Evolutionary conservation across 805 yeast species (phyloP).

Genomic region (Teunomyces tritomae): DNA sequence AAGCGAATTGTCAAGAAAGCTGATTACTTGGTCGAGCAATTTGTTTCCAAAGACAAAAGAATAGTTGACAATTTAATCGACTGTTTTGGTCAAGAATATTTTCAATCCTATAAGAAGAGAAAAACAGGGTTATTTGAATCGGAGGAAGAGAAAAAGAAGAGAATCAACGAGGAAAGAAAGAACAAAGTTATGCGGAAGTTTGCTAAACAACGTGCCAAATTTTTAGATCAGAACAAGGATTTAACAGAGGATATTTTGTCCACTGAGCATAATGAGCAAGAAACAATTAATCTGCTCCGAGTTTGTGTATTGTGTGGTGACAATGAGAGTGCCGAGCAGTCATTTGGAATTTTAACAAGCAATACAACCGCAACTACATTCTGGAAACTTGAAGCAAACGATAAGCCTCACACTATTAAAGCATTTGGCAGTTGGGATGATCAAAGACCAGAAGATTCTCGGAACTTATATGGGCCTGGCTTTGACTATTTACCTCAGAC

Average conservation of each 20-base stretch:
- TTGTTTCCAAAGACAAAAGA: slow-evolving; percentile 48
- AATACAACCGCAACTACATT: slow-evolving; percentile 46
- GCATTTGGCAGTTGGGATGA: slow-evolving; percentile 25
- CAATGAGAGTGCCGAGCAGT: slow-evolving; percentile 26
- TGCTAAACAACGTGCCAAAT: slow-evolving; percentile 50
- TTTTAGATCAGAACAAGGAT: slow-evolving; percentile 39
- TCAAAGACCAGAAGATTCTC: slow-evolving; percentile 13
- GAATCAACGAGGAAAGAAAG: slow-evolving; percentile 61
- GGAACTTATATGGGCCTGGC: slow-evolving; percentile 19
- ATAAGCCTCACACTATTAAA: slow-evolving; percentile 12
- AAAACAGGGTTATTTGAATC: slow-evolving; percentile 45
- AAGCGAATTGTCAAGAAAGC: slow-evolving; percentile 53
- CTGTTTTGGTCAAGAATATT: slow-evolving; percentile 56
- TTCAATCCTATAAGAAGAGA: slow-evolving; percentile 48
- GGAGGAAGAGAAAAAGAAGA: slow-evolving; percentile 52
- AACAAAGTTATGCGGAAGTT: slow-evolving; percentile 60
- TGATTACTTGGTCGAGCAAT: slow-evolving; percentile 48
- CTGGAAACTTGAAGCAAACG: slow-evolving; percentile 43
- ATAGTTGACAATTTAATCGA: slow-evolving; percentile 51
- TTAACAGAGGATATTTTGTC: slow-evolving; percentile 10
- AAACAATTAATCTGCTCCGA: slow-evolving; percentile 1
- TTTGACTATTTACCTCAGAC: slow-evolving; percentile 12
- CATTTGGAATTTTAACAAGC: slow-evolving; percentile 60
- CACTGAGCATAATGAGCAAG: slow-evolving; percentile 6
- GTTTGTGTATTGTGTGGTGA: slow-evolving; percentile 26